phyloP scores from a whole-genome alignment of 2,329 filamentous ascomycete genomes.

The Cercospora janseana region DNA sequence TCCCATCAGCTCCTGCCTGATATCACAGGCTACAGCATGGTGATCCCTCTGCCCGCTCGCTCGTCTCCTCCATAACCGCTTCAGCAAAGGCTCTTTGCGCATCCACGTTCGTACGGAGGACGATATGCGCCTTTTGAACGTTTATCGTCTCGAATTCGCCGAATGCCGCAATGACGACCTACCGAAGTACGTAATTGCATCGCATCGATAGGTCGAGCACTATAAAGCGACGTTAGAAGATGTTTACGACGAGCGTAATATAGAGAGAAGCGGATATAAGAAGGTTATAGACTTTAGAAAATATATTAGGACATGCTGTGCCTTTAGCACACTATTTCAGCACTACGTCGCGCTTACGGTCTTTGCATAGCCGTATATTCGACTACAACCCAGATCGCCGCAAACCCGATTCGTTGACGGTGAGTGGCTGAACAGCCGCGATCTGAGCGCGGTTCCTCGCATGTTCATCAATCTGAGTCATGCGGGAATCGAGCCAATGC shows the following conservation, averaged over 20 bases:
- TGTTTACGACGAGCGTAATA: constrained; percentile 17
- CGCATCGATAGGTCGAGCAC: constrained; percentile 22
- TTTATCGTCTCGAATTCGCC: constrained; percentile 19
- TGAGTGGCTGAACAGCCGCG: too few relatives aligned
- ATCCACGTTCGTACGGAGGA: not conserved
- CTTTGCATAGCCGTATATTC: too few relatives aligned
- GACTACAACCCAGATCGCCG: too few relatives aligned
- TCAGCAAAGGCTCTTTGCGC: not conserved
- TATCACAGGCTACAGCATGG: not conserved
- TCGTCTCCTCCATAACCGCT: not conserved
- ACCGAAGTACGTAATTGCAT: constrained; percentile 24
- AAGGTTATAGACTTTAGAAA: constrained; percentile 25
- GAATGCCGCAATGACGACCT: constrained; percentile 20
- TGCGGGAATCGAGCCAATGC: too few relatives aligned
- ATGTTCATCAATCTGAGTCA: too few relatives aligned
- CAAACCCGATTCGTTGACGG: too few relatives aligned
- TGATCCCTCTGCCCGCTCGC: not conserved
- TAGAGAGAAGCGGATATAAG: constrained; percentile 17
- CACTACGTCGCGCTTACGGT: too few relatives aligned
- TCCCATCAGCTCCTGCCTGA: not conserved
- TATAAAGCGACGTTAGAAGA: constrained; percentile 20
- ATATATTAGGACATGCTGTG: constrained; percentile 21
- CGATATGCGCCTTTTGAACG: constrained; percentile 22
- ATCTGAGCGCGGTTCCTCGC: too few relatives aligned
- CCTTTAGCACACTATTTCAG: too few relatives aligned